Percentiles rank a stretch among this genome's conserved stretches.
phyloP scores from a whole-genome alignment of 257 asterid species.

The Solanum paucissectum region DNA sequence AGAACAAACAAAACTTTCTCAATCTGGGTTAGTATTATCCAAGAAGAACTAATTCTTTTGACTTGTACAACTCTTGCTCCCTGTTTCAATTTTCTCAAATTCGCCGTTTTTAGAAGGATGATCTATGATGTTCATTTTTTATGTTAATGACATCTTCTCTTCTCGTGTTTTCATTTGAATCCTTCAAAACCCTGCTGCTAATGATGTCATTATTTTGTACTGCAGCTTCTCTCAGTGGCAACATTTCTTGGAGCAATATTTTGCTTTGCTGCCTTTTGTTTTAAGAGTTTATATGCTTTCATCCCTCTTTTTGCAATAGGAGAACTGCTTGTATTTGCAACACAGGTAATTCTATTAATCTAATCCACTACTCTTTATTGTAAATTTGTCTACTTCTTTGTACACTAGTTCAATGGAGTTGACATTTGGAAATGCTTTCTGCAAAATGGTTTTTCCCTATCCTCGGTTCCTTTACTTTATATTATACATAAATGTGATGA shows the following conservation, averaged over 20 bases:
- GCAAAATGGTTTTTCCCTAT: background rate
- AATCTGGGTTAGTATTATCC: background rate
- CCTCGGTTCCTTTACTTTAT: background rate
- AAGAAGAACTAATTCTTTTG: background rate
- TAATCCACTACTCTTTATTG: background rate
- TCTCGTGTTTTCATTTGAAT: background rate
- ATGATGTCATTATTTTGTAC: background rate
- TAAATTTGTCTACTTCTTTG: background rate
- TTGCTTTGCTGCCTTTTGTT: constrained; percentile 81
- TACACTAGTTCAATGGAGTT: background rate
- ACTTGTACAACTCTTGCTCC: background rate
- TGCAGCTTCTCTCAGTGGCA: constrained; percentile 70
- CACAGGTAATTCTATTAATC: constrained; percentile 51
- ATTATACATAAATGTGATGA: background rate
- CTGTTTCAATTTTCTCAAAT: background rate
- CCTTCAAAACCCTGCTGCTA: background rate
- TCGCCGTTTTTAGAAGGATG: background rate
- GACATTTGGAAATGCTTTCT: background rate
- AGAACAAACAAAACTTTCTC: background rate
- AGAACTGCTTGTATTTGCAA: constrained; percentile 76
- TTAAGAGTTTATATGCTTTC: constrained; percentile 51
- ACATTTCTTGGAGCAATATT: constrained; percentile 57
- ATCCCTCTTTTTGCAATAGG: constrained; percentile 64
- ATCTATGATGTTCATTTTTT: background rate
- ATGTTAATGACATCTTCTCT: background rate